phyloP scores from a whole-genome alignment of 345 rosid species.

The Eucalyptus tenuipes region DNA sequence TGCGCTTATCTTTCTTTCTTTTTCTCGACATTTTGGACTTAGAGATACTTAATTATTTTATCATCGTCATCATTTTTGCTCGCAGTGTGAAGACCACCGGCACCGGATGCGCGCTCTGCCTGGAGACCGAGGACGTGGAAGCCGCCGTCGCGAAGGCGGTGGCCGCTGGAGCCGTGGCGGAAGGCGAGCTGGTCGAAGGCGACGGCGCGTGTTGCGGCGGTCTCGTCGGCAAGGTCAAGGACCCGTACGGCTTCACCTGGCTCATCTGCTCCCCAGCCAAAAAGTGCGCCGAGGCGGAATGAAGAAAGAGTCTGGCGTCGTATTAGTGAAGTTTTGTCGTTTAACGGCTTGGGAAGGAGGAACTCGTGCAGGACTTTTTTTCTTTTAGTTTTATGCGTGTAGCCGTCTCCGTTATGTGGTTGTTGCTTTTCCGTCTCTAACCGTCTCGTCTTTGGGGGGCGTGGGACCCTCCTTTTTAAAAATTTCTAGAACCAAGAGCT shows the following conservation, averaged over 20 bases:
- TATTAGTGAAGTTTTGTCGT: background rate
- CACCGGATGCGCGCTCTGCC: constrained; percentile 4
- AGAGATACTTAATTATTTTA: background rate
- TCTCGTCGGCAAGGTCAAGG: constrained; percentile 58
- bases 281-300: background rate
- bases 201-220: constrained; percentile 35
- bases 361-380: background rate
- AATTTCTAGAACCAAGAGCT: background rate
- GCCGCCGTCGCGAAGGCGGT: constrained; percentile 60
- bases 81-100: constrained; percentile 18
- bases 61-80: background rate
- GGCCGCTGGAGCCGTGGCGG: constrained; percentile 50
- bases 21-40: background rate
- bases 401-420: background rate
- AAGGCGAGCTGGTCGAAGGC: constrained; percentile 29
- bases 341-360: background rate
- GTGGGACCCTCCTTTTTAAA: background rate
- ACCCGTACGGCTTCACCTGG: constrained; percentile 81
- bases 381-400: background rate
- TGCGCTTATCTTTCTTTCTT: background rate
- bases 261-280: constrained; percentile 29
- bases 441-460: background rate
- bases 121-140: constrained; percentile 64
- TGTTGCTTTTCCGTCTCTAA: background rate
- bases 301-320: background rate